Conservation (phyloP, 768 basidiomycete genomes). For the Dendrothele bispora region DNA sequence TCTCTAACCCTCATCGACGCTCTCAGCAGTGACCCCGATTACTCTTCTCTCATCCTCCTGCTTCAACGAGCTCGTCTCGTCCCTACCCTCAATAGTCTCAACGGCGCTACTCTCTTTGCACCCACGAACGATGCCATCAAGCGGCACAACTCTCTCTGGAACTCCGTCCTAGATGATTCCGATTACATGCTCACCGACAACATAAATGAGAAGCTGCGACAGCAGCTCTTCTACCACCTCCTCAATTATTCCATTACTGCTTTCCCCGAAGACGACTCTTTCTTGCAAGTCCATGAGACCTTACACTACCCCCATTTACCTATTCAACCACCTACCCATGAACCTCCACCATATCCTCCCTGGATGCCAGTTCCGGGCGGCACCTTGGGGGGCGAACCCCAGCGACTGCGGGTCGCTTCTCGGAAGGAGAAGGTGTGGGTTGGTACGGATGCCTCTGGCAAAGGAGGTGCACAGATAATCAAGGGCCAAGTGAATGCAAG, state of each 20-base stretch:
- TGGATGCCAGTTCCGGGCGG: conserved; percentile 88
- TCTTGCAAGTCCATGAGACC: conserved; percentile 49
- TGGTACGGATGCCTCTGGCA: conserved; percentile 77
- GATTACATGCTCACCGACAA: conserved; percentile 61
- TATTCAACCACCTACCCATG: conserved; percentile 58
- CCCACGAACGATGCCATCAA: conserved; percentile 92
- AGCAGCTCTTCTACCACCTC: conserved; percentile 92
- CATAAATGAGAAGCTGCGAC: conserved; percentile 78
- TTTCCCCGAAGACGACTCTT: conserved; percentile 38
- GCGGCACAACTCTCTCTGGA: conserved; percentile 44
- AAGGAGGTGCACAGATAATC: conserved; percentile 68
- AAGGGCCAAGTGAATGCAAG: conserved; percentile 56
- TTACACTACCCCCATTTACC: conserved; percentile 68
- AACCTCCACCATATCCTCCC: conserved; percentile 75
- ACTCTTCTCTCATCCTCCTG: conserved; percentile 69
- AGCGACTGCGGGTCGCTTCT: conserved; percentile 68
- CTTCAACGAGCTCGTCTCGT: conserved; percentile 86
- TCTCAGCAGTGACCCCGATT: conserved; percentile 75
- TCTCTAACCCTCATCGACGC: conserved; percentile 75
- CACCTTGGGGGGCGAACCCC: conserved; percentile 76
- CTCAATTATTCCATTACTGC: conserved; percentile 73
- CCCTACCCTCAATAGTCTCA: conserved; percentile 87
- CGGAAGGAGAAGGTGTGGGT: conserved; percentile 52
- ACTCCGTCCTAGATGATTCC: conserved; percentile 37
- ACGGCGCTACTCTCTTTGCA: conserved; percentile 85